Conservation (phyloP, 148 eudicot genomes). For the Spergularia marina region DNA sequence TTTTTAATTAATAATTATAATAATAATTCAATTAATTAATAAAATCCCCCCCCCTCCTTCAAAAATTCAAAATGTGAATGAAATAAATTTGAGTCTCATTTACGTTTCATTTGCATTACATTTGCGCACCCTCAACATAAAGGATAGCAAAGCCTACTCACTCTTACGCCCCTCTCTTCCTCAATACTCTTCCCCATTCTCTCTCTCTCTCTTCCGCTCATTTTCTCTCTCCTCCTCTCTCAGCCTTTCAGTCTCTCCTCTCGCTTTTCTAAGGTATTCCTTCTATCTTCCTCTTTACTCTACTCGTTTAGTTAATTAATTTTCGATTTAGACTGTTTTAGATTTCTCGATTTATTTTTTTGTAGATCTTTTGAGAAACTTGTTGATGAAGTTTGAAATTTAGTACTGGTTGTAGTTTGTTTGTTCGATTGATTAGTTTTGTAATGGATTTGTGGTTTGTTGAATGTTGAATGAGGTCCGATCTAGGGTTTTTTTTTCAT, state of each 20-base stretch:
- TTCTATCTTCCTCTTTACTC: neutral
- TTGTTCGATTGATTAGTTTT: neutral
- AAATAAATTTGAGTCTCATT: neutral
- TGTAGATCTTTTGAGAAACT: neutral
- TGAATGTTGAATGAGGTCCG: constrained; percentile 4
- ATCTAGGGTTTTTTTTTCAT: constrained; percentile 14
- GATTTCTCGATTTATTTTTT: neutral
- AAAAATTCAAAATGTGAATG: neutral
- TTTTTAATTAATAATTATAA: neutral
- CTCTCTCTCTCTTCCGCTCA: constrained; percentile 6
- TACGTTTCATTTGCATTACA: constrained; percentile 23
- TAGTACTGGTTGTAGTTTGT: neutral
- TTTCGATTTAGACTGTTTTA: neutral
- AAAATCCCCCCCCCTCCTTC: neutral
- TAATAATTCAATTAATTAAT: neutral
- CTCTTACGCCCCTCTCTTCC: neutral
- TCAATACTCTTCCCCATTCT: neutral
- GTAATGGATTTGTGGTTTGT: neutral
- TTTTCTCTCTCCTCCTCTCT: constrained; percentile 31
- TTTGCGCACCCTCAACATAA: neutral
- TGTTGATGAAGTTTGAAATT: constrained; percentile 6
- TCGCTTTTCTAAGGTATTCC: constrained; percentile 15
- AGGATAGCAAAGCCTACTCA: too few species aligned
- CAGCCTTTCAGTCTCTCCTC: constrained; percentile 17
- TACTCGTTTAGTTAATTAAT: neutral